Base-by-base conservation (phyloP, 2,329 filamentous ascomycete species). In the Emmonsiellopsis sp. region DNA sequence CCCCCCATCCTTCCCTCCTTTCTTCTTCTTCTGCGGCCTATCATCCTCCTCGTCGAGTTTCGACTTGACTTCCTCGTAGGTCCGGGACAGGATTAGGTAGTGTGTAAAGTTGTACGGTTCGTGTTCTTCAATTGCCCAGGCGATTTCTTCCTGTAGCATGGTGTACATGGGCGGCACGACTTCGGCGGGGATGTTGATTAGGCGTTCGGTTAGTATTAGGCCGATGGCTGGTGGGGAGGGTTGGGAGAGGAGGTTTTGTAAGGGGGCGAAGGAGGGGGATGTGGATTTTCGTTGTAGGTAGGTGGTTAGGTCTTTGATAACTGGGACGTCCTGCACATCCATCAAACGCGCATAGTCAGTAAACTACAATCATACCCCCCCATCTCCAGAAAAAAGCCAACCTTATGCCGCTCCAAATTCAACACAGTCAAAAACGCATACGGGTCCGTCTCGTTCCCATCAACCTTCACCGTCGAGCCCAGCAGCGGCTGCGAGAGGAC, bases 111-210 rank as follows among this genome's bases (percentile, higher is more conserved):
- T 79, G 71, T 95, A 97, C 0, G 91, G 90, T 71, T 97, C 90
- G 65, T 87, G 86, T 67, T 95, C 90, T 67, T 94, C 85, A 2
- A 95, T 76, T 1, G 93, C 93, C 66, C 86, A 91, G 64, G 86
- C 79, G 50, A 98, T 84, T 77, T 98, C 93, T 66, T 97, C 90
- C 48, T 88, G 76, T 50, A 98, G 81, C 89, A 96, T 95, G 50
- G 80, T 83, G 79, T 96, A 97, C 82, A 97, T 87, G 3, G 93
- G 92, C 32, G 93, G 92, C 11, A 90, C 83, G 58, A 95, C 84
- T 71, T 97, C 89, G 13, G 88, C 78, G n/a, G 93, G 93, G 77
- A 96, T 91, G 75, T 98, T 98, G 76, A 98, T 90, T 63, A 97
- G 78, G 20, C 92, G 84, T 71, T 98, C 93, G 2, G 89, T 88